Conservation (phyloP, 179 eudicot genomes). For the Spinacia oleracea region DNA sequence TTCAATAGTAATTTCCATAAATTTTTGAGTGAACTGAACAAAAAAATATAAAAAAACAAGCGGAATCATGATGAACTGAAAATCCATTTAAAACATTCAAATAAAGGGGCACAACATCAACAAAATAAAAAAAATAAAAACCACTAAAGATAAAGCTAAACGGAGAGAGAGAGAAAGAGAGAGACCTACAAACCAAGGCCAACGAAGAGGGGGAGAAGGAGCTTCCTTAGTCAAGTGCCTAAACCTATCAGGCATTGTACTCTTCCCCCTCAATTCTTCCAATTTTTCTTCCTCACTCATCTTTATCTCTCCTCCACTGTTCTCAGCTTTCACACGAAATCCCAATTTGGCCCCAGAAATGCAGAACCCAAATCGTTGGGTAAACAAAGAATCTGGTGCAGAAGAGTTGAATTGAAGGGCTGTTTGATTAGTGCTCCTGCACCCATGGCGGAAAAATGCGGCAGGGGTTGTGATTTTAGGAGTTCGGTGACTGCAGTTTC, state of each 20-base stretch:
- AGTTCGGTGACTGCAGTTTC: constrained; percentile 22
- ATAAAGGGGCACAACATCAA: background rate
- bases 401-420: constrained; percentile 12
- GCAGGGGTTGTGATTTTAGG: constrained; percentile 22
- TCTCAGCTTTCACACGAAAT: constrained; percentile 36
- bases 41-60: background rate
- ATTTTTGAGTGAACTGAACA: background rate
- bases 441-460: constrained; percentile 8
- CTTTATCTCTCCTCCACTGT: constrained; percentile 24
- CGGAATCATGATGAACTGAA: background rate
- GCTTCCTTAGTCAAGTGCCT: constrained; percentile 55
- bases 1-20: background rate
- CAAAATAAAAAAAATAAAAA: background rate
- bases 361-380: constrained; percentile 2
- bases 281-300: constrained; percentile 37
- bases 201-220: constrained; percentile 58
- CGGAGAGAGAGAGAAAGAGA: constrained; percentile 4
- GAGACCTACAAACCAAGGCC: constrained; percentile 83
- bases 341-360: constrained; percentile 19
- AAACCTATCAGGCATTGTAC: constrained; percentile 79
- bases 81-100: background rate
- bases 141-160: background rate
- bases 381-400: background rate
- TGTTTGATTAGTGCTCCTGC: constrained; percentile 5
- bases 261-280: constrained; percentile 56